These are phyloP conservation scores for Pseudopediastrum boryanum DNA, from an alignment of 139 green algal species.

Conservation along the genomic window DNA sequence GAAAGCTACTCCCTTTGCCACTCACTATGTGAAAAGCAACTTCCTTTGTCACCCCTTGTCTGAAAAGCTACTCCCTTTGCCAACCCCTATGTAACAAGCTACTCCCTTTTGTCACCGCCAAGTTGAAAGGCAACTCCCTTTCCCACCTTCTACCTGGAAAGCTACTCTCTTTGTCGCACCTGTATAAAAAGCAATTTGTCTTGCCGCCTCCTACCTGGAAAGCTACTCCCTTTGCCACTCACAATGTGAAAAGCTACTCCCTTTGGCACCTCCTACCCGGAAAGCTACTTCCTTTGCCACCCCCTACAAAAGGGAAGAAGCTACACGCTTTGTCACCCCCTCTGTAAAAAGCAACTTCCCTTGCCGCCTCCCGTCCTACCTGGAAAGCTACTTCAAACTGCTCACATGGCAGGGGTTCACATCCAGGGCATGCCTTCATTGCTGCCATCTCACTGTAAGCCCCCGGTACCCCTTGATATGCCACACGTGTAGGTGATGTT, in stretches of 20 bases:
- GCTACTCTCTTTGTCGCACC: too few relatives aligned
- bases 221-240: too few relatives aligned
- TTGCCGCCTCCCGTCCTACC: constrained; percentile 34
- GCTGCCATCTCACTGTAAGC: constrained; percentile 95
- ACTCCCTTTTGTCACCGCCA: too few relatives aligned
- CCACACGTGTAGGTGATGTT: constrained; percentile 44
- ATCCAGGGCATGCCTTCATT: constrained; percentile 77
- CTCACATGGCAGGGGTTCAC: constrained; percentile 86
- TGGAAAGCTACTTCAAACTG: constrained; percentile 97
- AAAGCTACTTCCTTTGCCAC: not conserved
- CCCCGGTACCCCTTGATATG: constrained; percentile 92
- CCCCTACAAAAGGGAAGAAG: constrained; percentile 2
- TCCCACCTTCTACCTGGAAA: too few relatives aligned
- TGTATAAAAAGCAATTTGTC: too few relatives aligned
- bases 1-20: too few relatives aligned
- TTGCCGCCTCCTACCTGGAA: too few relatives aligned
- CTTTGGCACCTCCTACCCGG: not conserved
- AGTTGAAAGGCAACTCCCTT: too few relatives aligned
- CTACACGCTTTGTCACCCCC: not conserved
- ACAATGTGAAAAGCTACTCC: too few relatives aligned
- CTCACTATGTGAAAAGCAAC: too few relatives aligned
- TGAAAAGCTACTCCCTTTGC: too few relatives aligned
- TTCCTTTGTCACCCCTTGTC: not conserved
- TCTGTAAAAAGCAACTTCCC: not conserved
- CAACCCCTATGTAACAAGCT: too few relatives aligned